Evolutionary conservation across 2,329 filamentous ascomycete species (phyloP).

Genomic region (Cladosporium austrohemisphaericum): DNA sequence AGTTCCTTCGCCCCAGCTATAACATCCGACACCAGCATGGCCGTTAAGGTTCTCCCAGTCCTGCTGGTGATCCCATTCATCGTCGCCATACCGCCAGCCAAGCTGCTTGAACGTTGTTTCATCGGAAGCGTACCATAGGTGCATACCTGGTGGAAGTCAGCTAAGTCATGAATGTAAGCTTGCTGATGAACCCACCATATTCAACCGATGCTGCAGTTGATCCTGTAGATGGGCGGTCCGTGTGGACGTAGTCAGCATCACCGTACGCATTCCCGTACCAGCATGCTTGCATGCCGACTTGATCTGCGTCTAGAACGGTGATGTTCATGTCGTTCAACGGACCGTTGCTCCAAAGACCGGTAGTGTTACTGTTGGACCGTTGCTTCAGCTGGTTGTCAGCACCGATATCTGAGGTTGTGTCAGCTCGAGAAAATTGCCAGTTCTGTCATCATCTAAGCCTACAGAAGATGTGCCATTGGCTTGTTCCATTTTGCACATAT

Average conservation of each 20-base stretch:
- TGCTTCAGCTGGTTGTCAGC: constrained; percentile 39
- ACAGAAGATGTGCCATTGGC: constrained; percentile 35
- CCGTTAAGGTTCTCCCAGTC: constrained; percentile 39
- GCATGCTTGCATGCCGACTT: constrained; percentile 38
- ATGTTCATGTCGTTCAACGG: constrained; percentile 32
- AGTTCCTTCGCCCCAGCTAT: constrained; percentile 39
- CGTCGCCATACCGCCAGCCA: constrained; percentile 39
- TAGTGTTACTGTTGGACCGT: constrained; percentile 36
- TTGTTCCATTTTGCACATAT: constrained; percentile 36
- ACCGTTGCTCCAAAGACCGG: constrained; percentile 40
- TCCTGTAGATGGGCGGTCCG: constrained; percentile 27
- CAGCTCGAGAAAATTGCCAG: not conserved
- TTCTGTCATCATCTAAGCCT: constrained; percentile 1
- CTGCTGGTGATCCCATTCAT: constrained; percentile 36
- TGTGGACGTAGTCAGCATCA: constrained; percentile 38
- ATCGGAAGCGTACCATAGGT: constrained; percentile 44
- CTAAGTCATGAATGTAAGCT: not conserved
- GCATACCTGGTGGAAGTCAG: constrained; percentile 35
- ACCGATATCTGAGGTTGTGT: constrained; percentile 35
- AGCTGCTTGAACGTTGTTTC: constrained; percentile 40
- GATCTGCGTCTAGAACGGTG: constrained; percentile 29
- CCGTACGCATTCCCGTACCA: constrained; percentile 38
- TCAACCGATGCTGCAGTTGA: not conserved
- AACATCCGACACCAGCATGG: constrained; percentile 44
- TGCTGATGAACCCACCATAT: not conserved